Evolutionary conservation across 2,329 filamentous ascomycete species (phyloP).

Genomic region (Ophiostoma triangulosporum): DNA sequence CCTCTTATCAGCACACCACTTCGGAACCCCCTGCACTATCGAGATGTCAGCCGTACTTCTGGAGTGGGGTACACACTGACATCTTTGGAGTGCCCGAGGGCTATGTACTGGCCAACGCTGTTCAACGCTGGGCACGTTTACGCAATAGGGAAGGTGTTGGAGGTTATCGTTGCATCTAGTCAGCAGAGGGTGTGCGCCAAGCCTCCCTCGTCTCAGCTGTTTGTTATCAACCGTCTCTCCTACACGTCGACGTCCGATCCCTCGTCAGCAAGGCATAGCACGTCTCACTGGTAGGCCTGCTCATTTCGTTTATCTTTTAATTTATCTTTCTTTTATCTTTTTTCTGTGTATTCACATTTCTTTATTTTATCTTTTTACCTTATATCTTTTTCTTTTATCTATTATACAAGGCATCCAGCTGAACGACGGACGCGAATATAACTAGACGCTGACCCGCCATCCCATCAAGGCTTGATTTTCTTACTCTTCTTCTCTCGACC

Average conservation of each 20-base stretch:
- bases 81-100: not conserved
- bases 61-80: no score
- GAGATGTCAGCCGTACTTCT: not conserved
- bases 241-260: no score
- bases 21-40: not conserved
- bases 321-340: not conserved
- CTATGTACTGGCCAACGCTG: not conserved
- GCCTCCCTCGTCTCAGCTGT: not conserved
- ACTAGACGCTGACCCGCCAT: not conserved
- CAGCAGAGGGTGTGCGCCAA: not conserved
- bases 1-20: not conserved
- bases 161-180: not conserved
- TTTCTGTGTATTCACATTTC: not conserved
- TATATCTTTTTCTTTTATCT: no score
- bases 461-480: not conserved
- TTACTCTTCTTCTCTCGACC: not conserved
- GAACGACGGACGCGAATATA: not conserved
- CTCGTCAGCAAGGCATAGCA: not conserved
- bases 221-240: slow-evolving; percentile 2
- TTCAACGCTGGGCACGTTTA: not conserved
- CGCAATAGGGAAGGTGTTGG: not conserved
- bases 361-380: no score
- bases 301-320: not conserved
- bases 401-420: no score
- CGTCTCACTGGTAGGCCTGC: not conserved